Evolutionary conservation across 192 early-diverging fungal species (phyloP), one percentile per base, ranked within the genome.

Genomic region (Entophlyctis luteolus): DNA sequence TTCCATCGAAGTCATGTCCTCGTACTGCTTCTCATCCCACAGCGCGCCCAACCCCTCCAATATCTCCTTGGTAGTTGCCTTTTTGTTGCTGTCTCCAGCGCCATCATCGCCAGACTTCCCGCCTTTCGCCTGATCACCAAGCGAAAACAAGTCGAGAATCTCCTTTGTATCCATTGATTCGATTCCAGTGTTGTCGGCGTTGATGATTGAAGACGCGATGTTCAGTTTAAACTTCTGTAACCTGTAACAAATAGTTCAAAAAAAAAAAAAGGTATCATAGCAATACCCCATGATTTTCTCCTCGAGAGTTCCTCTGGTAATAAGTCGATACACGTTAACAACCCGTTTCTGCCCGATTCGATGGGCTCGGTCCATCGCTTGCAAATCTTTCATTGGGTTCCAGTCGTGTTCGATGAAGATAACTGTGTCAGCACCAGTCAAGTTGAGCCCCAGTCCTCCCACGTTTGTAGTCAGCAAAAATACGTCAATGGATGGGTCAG

Each of bases 341-440:
- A 94, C 92, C 32, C 90, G 84, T 65, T 95, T 96, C 74, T 99
- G 97, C 20, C 97, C 97, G 56, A 99, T 88, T 29, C 97, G 90
- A 77, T 99, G 97, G 0, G 95, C 97, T 38, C 97, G 87, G 76
- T 99, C 97, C 97, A 98, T 98, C 1, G 97, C 97, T 74, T 99
- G 97, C 59, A 97, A 74, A 79, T 99, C 97, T 76, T 94, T 98
- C 82, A 95, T 94, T 4, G 97, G 97, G 71, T 99, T 99, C 88
- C 95, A 99, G 68, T 99, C 97, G 70, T 98, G 97, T 72, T 99
- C 97, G 8, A 98, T 91, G 84, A 99, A 97, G 32, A 99, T 95
- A 0, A 99, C 96, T 2, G 94, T 96, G 62, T 99, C 97, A n/a
- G 97, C 97, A 3, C 95, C 97, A 4, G 97, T 99, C 66, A 99